A percentile compares a stretch with the other conserved stretches of the same genome.
These are phyloP conservation scores for Vitrella brassicaformis DNA, from an alignment of 73 alveolate genomes.

Conservation along the genomic window DNA sequence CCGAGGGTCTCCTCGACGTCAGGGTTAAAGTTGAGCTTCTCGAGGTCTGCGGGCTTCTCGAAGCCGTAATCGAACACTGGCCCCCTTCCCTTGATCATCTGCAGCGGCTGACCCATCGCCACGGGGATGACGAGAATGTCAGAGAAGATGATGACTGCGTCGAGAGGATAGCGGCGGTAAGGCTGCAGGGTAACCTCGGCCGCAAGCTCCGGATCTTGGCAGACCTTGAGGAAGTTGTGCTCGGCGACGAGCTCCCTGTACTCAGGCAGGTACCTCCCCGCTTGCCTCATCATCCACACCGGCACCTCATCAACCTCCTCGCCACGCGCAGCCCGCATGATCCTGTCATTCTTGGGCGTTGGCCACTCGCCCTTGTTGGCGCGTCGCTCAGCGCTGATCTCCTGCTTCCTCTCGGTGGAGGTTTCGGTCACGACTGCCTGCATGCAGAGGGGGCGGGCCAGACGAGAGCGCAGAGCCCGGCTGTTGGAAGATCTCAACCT, in stretches of 20 bases:
- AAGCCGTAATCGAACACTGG: not conserved
- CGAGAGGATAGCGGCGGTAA: slow-evolving; percentile 39
- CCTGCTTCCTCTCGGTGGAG: no score
- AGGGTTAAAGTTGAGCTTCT: slow-evolving; percentile 10
- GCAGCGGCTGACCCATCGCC: not conserved
- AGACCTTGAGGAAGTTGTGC: slow-evolving; percentile 5
- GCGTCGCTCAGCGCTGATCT: not conserved
- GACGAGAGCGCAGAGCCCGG: no score
- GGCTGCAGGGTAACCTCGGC: slow-evolving; percentile 43
- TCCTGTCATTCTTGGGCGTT: not conserved
- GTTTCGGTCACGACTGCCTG: no score
- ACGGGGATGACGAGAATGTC: slow-evolving; percentile 40
- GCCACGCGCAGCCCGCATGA: slow-evolving; percentile 13
- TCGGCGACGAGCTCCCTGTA: slow-evolving; percentile 11
- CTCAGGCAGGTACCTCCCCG: slow-evolving; percentile 51
- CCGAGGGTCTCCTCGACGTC: slow-evolving; percentile 17
- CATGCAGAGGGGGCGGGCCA: no score
- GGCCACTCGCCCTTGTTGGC: not conserved
- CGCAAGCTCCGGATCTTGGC: slow-evolving; percentile 23
- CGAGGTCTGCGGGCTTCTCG: not conserved
- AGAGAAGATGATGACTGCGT: slow-evolving; percentile 49
- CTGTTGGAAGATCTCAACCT: no score
- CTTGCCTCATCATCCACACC: slow-evolving; percentile 56
- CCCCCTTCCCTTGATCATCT: not conserved
- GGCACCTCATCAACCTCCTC: slow-evolving; percentile 43